Conservation (phyloP, 225 moss, liverwort and hornwort species). For the Bryum argenteum region DNA sequence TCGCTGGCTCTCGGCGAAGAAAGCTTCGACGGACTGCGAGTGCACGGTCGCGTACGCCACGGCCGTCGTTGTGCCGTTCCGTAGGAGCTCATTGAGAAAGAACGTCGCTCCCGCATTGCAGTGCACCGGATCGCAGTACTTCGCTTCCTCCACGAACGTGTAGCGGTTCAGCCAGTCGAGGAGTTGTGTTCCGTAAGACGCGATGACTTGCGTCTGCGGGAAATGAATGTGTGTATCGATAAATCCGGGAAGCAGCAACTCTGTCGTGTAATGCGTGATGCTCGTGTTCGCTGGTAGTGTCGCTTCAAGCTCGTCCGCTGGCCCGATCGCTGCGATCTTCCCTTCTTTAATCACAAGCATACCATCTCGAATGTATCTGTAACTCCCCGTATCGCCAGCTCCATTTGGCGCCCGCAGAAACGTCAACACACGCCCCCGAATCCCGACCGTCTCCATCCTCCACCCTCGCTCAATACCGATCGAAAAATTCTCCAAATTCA, state of each 20-base stretch:
- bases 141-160: slow-evolving; percentile 58
- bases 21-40: slow-evolving; percentile 51
- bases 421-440: slow-evolving; percentile 45
- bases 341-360: slow-evolving; percentile 40
- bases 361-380: slow-evolving; percentile 44
- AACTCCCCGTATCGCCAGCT: slow-evolving; percentile 34
- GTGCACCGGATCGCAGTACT: slow-evolving; percentile 37
- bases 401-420: slow-evolving; percentile 39
- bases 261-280: slow-evolving; percentile 31
- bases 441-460: slow-evolving; percentile 24
- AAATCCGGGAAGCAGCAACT: slow-evolving; percentile 51
- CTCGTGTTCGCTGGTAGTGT: slow-evolving; percentile 17
- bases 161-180: slow-evolving; percentile 54
- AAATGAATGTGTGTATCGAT: slow-evolving; percentile 60
- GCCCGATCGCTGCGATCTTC: slow-evolving; percentile 38
- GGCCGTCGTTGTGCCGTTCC: slow-evolving; percentile 56
- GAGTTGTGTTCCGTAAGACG: slow-evolving; percentile 55
- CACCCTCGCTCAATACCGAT: slow-evolving; percentile 6
- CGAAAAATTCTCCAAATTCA: neutral
- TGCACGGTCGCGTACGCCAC: slow-evolving; percentile 48
- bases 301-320: slow-evolving; percentile 21
- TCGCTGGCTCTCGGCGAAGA: slow-evolving; percentile 35
- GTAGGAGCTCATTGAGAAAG: slow-evolving; percentile 49
- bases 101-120: slow-evolving; percentile 39
- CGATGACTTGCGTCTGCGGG: slow-evolving; percentile 58